Base-by-base conservation (phyloP, 2,329 filamentous ascomycete genomes). In the Coniochaeta ligniaria region DNA sequence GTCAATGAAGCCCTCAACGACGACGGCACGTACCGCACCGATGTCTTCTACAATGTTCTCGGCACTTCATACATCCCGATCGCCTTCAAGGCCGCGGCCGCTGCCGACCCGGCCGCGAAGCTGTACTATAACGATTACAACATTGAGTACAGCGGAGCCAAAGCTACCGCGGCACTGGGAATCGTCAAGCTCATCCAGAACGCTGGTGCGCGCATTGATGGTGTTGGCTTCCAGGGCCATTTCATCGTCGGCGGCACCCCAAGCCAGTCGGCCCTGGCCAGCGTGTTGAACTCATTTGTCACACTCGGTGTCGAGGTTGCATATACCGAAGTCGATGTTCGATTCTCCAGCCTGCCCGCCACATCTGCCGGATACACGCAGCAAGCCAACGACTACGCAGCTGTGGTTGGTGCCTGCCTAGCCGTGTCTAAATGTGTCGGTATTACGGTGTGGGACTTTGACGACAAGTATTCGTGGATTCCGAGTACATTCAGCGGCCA, bases 1-100 rank as follows among this genome's bases (percentile, higher is more conserved):
- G 79, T 87, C 26, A 89, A 89, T 69, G 85, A 89, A 74, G 82
- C 80, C 5, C 76, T 86, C 45, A 78, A 81, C 61, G 85, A 87
- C 22, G 79, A 82, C 64, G 83, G 83, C 16, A 78, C 75, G 8
- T 83, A 76, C 72, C 76, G 83, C 60, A 66, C 75, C 61, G 76
- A 72, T 60, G 77, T 86, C 63, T 88, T 85, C 72, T 79, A 80
- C 70, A 70, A 77, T 33, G 78, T 78, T 35, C 78, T 88, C 20
- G 83, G 84, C 24, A 78, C 79, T 12, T 76, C 78, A 47, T 89
- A 82, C 72, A 78, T 88, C 60, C 74, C 79, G 12, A 75, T 84
- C 47, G 82, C 85, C 2, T 88, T 88, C 74, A 70, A 75, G 26
- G 79, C 82, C 1, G 81, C 83, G 3, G 78, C 78, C 54, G 77